phyloP scores from a whole-genome alignment of 2,329 filamentous ascomycete genomes.

The Diaporthe nobilis region DNA sequence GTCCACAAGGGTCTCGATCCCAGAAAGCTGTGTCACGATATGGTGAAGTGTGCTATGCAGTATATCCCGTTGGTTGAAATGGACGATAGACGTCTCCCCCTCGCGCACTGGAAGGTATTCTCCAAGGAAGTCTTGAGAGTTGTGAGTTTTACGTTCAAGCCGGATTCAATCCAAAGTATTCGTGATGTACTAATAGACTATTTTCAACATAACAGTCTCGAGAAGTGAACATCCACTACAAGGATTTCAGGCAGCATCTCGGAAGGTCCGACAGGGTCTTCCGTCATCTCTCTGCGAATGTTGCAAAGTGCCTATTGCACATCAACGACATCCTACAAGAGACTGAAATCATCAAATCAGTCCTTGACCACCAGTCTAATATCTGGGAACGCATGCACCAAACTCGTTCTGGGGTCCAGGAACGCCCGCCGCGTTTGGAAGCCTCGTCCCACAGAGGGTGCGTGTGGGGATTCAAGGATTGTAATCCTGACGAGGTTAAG shows the following conservation, averaged over 20 bases:
- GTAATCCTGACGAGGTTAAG: slow-evolving; percentile 5
- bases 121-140: neutral
- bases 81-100: neutral
- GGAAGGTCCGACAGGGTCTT: slow-evolving; percentile 3
- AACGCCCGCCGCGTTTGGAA: neutral
- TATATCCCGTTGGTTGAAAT: neutral
- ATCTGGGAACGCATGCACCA: slow-evolving; percentile 10
- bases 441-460: neutral
- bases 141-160: neutral
- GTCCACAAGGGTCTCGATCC: neutral
- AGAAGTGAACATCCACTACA: neutral
- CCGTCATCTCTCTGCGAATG: neutral
- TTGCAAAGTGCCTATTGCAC: neutral
- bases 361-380: slow-evolving; percentile 1
- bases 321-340: slow-evolving; percentile 16
- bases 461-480: neutral
- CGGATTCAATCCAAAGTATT: too few relatives aligned
- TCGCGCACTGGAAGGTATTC: slow-evolving; percentile 3
- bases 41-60: slow-evolving; percentile 2
- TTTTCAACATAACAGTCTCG: neutral
- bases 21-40: neutral
- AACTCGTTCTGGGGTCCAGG: neutral
- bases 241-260: neutral
- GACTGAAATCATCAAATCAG: neutral
- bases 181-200: neutral